Percentiles rank a stretch among this genome's conserved stretches.
These are phyloP conservation scores for Bolboschoenoplectus hybrid DNA, from an alignment of 202 grass and related monocot genomes.

Conservation along the genomic window DNA sequence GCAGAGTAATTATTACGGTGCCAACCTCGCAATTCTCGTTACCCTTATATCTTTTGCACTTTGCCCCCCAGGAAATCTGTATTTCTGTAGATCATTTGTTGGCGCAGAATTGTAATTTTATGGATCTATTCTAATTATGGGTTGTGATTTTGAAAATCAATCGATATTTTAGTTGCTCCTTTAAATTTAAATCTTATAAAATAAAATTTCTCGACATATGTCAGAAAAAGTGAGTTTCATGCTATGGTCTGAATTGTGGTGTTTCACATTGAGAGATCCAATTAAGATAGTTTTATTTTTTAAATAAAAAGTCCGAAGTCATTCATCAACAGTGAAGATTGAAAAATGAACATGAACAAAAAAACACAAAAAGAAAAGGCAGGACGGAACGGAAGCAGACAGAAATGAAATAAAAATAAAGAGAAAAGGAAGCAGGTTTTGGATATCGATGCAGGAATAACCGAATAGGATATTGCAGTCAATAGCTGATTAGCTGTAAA, in stretches of 20 bases:
- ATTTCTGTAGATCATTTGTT: not conserved
- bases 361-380: not conserved
- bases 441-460: slow-evolving; percentile 17
- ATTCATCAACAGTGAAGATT: not conserved
- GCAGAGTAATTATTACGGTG: slow-evolving; percentile 26
- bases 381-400: not conserved
- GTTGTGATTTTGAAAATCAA: too few species aligned
- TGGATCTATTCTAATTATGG: too few species aligned
- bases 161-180: too few species aligned
- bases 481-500: slow-evolving; percentile 35
- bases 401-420: not conserved
- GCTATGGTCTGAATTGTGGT: too few species aligned
- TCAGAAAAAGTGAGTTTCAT: too few species aligned
- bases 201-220: too few species aligned
- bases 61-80: not conserved
- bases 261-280: too few species aligned
- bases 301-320: too few species aligned
- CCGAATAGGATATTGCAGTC: not conserved
- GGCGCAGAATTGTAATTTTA: too few species aligned
- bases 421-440: not conserved
- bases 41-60: slow-evolving; percentile 1
- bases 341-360: not conserved
- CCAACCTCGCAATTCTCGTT: slow-evolving; percentile 30
- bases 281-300: too few species aligned
- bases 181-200: too few species aligned